These are phyloP conservation scores for Monosporascus sp. DNA, from an alignment of 2,329 filamentous ascomycete species.

Conservation along the genomic window DNA sequence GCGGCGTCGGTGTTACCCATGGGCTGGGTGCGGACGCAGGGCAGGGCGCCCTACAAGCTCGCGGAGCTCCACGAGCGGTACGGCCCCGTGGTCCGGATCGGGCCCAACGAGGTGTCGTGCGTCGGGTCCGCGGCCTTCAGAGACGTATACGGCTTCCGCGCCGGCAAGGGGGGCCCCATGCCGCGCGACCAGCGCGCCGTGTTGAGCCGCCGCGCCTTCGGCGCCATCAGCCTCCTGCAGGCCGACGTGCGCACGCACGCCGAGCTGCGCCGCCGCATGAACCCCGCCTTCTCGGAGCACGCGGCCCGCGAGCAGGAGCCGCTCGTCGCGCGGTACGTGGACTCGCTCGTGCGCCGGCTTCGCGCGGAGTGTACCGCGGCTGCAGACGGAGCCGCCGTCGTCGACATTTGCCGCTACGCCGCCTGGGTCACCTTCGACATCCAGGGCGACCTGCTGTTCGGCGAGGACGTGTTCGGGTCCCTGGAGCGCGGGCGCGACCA, in stretches of 20 bases:
- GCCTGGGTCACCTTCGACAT: constrained; percentile 14
- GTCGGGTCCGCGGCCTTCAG: constrained; percentile 27
- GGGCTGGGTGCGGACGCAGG: constrained; percentile 6
- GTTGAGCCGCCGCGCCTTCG: constrained; percentile 5
- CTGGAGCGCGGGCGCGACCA: constrained; percentile 9
- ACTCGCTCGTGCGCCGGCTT: constrained; percentile 31
- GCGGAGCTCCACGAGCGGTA: constrained; percentile 26
- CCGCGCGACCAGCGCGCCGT: constrained; percentile 9
- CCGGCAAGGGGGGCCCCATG: constrained; percentile 11
- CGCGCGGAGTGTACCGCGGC: neutral
- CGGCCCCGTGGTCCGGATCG: constrained; percentile 38
- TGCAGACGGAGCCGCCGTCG: constrained; percentile 1
- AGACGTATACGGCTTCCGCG: constrained; percentile 30
- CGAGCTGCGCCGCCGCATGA: constrained; percentile 10
- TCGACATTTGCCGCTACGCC: constrained; percentile 10
- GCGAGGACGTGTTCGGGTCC: constrained; percentile 11
- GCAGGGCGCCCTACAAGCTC: constrained; percentile 6
- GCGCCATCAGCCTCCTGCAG: constrained; percentile 17
- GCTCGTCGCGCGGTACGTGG: constrained; percentile 28
- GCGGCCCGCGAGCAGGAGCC: constrained; percentile 13
- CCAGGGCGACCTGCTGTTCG: constrained; percentile 13
- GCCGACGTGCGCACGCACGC: constrained; percentile 11
- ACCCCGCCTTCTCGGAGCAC: constrained; percentile 13
- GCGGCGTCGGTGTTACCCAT: constrained; percentile 9
- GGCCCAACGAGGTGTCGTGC: constrained; percentile 32